Conservation (phyloP, 805 yeast species). For the Starmerella riodocensis region DNA sequence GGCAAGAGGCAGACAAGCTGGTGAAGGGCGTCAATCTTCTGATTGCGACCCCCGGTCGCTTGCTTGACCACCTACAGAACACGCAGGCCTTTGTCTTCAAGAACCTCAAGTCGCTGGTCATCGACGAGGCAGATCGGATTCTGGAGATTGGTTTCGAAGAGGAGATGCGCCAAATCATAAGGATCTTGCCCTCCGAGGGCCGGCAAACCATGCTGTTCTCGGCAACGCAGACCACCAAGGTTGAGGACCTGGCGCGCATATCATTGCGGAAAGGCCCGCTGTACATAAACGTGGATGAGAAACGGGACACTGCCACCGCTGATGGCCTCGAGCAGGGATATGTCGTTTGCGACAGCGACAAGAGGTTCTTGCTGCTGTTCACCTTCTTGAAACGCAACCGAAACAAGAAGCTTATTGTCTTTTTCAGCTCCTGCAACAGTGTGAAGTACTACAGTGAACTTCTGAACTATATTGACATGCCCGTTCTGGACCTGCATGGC, state of each 20-base stretch:
- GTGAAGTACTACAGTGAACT: conserved; percentile 94
- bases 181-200: conserved; percentile 79
- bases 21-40: conserved; percentile 85
- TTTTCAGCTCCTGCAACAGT: conserved; percentile 89
- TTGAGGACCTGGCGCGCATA: conserved; percentile 93
- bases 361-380: conserved; percentile 76
- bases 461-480: conserved; percentile 88
- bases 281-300: conserved; percentile 84
- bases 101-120: conserved; percentile 82
- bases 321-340: conserved; percentile 98
- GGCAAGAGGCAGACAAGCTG: conserved; percentile 93
- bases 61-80: conserved; percentile 91
- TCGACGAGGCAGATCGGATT: conserved; percentile 97
- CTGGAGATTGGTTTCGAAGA: conserved; percentile 97
- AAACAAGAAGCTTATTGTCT: conserved; percentile 80
- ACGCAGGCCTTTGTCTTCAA: conserved; percentile 88
- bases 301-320: conserved; percentile 75
- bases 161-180: conserved; percentile 94
- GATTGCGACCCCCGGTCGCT: conserved; percentile 95
- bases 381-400: conserved; percentile 87
- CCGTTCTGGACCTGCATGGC: conserved; percentile 92
- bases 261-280: conserved; percentile 87
- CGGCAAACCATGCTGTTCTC: conserved; percentile 96
- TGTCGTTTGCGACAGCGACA: conserved; percentile 93
- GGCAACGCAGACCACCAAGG: conserved; percentile 99